Percentiles rank a stretch among this genome's conserved stretches.
These are phyloP conservation scores for Yamadazyma sp. DNA, from an alignment of 1,139 yeast species.

Conservation along the genomic window DNA sequence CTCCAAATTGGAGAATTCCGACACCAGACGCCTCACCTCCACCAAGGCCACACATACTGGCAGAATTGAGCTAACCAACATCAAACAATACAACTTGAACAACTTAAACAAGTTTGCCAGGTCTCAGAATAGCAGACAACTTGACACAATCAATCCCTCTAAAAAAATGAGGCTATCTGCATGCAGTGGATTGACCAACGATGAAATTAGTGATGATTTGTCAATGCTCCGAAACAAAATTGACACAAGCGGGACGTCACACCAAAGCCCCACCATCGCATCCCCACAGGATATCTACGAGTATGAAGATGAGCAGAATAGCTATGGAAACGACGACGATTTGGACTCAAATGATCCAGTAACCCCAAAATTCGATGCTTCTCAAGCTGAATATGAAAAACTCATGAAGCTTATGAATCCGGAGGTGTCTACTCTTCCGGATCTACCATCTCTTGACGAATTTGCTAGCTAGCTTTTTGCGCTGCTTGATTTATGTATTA, in stretches of 20 bases:
- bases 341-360: conserved; percentile 6
- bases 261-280: conserved; percentile 6
- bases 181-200: conserved; percentile 23
- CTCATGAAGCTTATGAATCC: conserved; percentile 5
- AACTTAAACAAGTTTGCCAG: conserved; percentile 8
- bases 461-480: conserved; percentile 4
- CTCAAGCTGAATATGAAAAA: conserved; percentile 8
- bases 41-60: conserved; percentile 22
- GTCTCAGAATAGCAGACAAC: conserved; percentile 3
- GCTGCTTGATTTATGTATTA: background rate
- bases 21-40: conserved; percentile 10
- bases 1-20: conserved; percentile 5
- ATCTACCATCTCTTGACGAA: conserved; percentile 9
- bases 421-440: conserved; percentile 5
- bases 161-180: conserved; percentile 15
- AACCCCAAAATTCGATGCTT: conserved; percentile 6
- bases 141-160: background rate
- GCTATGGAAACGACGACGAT: conserved; percentile 3
- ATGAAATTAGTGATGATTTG: conserved; percentile 22
- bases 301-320: conserved; percentile 1
- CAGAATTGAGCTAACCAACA: conserved; percentile 35
- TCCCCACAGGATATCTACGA: too few relatives aligned
- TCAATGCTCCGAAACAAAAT: conserved; percentile 5
- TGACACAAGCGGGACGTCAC: conserved; percentile 6
- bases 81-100: conserved; percentile 18